phyloP scores from a whole-genome alignment of 2,329 filamentous ascomycete genomes.

The Rhynchosporium secalis region DNA sequence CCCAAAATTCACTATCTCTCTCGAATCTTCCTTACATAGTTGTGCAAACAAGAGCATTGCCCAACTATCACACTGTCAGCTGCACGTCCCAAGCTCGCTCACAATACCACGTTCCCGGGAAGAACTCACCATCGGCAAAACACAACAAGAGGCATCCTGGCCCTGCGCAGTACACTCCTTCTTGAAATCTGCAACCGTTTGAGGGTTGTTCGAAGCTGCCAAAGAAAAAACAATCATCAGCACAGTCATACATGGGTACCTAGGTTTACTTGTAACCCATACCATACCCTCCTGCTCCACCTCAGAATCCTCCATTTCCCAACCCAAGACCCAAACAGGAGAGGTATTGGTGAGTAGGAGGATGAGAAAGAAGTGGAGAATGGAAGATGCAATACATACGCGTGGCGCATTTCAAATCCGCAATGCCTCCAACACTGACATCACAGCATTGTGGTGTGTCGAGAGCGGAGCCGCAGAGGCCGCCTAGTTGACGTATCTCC shows the following conservation, averaged over 20 bases:
- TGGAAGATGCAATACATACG: conserved; percentile 44
- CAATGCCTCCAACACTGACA: conserved; percentile 58
- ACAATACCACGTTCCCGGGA: too few relatives aligned
- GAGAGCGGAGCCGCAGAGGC: conserved; percentile 44
- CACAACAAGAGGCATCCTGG: conserved; percentile 16
- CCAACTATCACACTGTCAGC: conserved; percentile 2
- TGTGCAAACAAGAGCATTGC: conserved; percentile 14
- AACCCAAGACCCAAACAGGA: too few relatives aligned
- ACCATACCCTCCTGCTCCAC: too few relatives aligned
- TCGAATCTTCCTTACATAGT: background rate
- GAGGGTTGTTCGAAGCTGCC: conserved; percentile 41
- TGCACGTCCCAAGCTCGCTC: background rate
- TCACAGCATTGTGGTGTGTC: conserved; percentile 56
- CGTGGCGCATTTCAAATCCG: conserved; percentile 53
- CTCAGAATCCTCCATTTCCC: too few relatives aligned
- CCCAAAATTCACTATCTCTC: background rate
- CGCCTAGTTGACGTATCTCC: conserved; percentile 40
- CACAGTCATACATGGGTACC: too few relatives aligned
- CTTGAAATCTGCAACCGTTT: conserved; percentile 43
- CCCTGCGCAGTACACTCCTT: conserved; percentile 9
- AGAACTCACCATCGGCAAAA: conserved; percentile 10
- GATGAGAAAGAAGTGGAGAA: background rate
- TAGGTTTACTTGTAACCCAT: too few relatives aligned
- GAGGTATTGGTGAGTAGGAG: background rate
- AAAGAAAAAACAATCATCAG: too few relatives aligned